Conservation (phyloP, 345 rosid genomes). For the Boechera divaricarpa region DNA sequence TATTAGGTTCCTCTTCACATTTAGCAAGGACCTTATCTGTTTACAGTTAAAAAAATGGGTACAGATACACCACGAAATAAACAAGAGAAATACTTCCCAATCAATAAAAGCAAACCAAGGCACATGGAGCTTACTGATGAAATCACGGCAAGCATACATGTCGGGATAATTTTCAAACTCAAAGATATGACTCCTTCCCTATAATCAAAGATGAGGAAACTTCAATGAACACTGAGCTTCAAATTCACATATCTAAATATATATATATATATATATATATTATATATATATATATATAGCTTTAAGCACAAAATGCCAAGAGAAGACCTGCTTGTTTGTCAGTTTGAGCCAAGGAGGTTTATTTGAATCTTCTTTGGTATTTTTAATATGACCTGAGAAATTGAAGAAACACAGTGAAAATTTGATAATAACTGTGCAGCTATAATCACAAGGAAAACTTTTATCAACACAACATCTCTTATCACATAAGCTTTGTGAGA, state of each 20-base stretch:
- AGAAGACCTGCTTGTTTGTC: constrained; percentile 65
- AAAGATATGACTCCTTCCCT: constrained; percentile 81
- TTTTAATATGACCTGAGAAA: constrained; percentile 60
- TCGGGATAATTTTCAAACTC: constrained; percentile 83
- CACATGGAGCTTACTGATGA: constrained; percentile 65
- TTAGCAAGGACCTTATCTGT: constrained; percentile 74
- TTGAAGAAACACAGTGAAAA: background rate
- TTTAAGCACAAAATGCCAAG: constrained; percentile 23
- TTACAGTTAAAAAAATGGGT: constrained; percentile 20
- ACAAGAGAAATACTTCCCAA: constrained; percentile 30
- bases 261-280: too few species aligned
- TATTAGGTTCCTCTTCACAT: constrained; percentile 64
- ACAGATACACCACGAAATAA: background rate
- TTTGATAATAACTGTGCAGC: background rate
- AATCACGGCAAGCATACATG: constrained; percentile 76
- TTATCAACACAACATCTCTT: too few species aligned
- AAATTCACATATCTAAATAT: background rate
- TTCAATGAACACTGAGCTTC: constrained; percentile 6
- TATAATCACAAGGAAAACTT: background rate
- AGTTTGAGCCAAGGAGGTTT: constrained; percentile 94
- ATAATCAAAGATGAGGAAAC: constrained; percentile 37
- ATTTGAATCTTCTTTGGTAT: constrained; percentile 79
- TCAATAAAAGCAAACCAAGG: constrained; percentile 22
- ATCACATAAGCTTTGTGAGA: background rate
- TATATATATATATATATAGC: background rate